phyloP scores from a whole-genome alignment of 2,329 filamentous ascomycete species.

The Periconia macrospinosa region DNA sequence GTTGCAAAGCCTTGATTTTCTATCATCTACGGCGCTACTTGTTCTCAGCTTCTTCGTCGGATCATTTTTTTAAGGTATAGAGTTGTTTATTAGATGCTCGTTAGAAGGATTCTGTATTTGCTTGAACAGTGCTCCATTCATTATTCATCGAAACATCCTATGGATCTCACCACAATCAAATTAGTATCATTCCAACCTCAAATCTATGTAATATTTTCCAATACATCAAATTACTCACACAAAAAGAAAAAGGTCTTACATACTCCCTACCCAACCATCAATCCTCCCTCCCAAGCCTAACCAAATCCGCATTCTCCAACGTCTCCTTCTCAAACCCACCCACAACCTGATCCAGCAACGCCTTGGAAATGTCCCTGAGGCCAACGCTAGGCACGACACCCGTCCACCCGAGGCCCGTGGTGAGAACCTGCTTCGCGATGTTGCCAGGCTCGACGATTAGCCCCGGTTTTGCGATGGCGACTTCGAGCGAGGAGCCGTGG shows the following conservation, averaged over 20 bases:
- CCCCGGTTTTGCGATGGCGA: conserved; percentile 48
- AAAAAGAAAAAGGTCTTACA: not conserved
- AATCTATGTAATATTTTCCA: too few species aligned
- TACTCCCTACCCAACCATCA: not conserved
- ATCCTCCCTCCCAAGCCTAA: not conserved
- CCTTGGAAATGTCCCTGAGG: conserved; percentile 45
- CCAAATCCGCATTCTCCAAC: conserved; percentile 48
- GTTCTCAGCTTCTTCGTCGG: too few species aligned
- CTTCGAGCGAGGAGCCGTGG: conserved; percentile 39
- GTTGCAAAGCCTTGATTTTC: too few species aligned
- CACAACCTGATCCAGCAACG: conserved; percentile 49
- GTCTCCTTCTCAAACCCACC: conserved; percentile 53
- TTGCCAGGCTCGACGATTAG: conserved; percentile 40
- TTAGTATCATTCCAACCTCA: too few species aligned
- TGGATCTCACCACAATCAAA: too few species aligned
- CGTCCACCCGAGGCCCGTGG: conserved; percentile 20
- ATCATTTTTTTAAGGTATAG: too few species aligned
- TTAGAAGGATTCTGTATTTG: too few species aligned
- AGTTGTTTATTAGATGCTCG: too few species aligned
- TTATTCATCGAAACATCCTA: too few species aligned
- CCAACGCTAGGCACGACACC: conserved; percentile 36
- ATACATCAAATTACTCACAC: not conserved
- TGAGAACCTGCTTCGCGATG: conserved; percentile 18
- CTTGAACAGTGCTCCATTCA: too few species aligned
- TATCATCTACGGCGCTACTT: too few species aligned